Base-by-base conservation (phyloP, 148 eudicot species). In the Amaranthus palmeri region DNA sequence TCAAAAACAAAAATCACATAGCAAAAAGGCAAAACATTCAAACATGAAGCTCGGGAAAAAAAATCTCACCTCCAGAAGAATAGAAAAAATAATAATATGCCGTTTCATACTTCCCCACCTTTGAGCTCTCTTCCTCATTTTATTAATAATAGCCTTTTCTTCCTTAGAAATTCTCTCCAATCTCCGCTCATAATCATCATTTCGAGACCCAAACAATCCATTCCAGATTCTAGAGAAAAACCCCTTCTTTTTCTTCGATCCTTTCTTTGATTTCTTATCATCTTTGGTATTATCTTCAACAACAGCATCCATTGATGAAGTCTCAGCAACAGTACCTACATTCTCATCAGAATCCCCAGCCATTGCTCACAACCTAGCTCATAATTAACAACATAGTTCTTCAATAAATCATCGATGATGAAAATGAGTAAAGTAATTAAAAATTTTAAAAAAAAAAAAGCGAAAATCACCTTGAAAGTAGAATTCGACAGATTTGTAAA, bases 141-240 rank as follows among this genome's bases (percentile, higher is more conserved):
- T 81, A 63, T 79, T 75, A 40, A 88, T 75, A 80, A 90, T 74
- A 76, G 81, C 44, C 64, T 86, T 83, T 73, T 92, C 97, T 72
- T 90, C 92, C 79, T 86, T 92, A 8, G 92, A 85, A 65, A 92
- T 85, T 52, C 87, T 77, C 74, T 90, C 81, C 80, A 92, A 67
- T 77, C 92, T 86, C 83, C 83, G 78, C 82, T 84, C 91, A 69
- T 86, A 88, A 82, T 92, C 97, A 77, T 88, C 88, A 17, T 83
- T 80, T 10, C 82, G 78, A 2, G 72, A 59, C 25, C 97, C 81
- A 71, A 92, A 88, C 25, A 92, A 51, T 44, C 81, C 77, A 68
- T 85, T 81, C 96, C 92, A 92, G 3, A 92, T 70, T 70, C 96
- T 81, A 41, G 92, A 88, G 3, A 92, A 4, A 18, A 92, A 0